Base-by-base conservation (phyloP, 2,329 filamentous ascomycete species). In the Apiospora phragmitis region DNA sequence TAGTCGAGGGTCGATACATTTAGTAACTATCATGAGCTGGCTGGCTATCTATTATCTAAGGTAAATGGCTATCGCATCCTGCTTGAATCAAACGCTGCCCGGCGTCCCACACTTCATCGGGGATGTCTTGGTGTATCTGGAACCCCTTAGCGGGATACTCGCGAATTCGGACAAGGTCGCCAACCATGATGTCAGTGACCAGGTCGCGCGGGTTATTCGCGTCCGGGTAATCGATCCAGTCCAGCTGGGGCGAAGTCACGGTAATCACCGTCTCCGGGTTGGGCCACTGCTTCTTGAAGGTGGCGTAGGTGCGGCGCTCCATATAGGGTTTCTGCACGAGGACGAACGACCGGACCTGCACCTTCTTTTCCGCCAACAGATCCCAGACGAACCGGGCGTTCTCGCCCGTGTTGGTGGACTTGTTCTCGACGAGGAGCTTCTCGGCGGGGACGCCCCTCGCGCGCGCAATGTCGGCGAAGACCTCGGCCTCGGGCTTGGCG, bases 251-350 rank as follows among this genome's bases (percentile, higher is more conserved):
- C 32, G 81, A 83, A 14, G 84, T 83, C 8, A 86, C 83, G 1
- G 76, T 76, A 45, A 85, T 83, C 5, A 73, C 71, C 1, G 79
- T 77, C 38, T 43, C 69, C 24, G 73, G 69, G 24, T 80, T 80
- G 0, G 83, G 83, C 84, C 84, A 85, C 76, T 85, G 84, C 77
- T 81, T 83, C 71, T 77, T 78, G 71, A 85, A 85, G 0, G 84
- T 86, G 1, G 84, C 84, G 55, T 81, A 85, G 5, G 83, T 84
- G 7, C 84, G 75, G 43, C 84, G 76, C 75, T 85, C 83, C 84
- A 85, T 86, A 71, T 85, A 85, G 32, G 83, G 84, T 75, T 85
- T 86, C 75, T 86, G 84, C 11, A 85, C 84, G 1, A 85, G 77
- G 21, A 85, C 76, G 41, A 85, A 80, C 2, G 78, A 81, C 41